These are phyloP conservation scores for Serpula lacrymans DNA, from an alignment of 768 basidiomycete genomes.

Conservation along the genomic window DNA sequence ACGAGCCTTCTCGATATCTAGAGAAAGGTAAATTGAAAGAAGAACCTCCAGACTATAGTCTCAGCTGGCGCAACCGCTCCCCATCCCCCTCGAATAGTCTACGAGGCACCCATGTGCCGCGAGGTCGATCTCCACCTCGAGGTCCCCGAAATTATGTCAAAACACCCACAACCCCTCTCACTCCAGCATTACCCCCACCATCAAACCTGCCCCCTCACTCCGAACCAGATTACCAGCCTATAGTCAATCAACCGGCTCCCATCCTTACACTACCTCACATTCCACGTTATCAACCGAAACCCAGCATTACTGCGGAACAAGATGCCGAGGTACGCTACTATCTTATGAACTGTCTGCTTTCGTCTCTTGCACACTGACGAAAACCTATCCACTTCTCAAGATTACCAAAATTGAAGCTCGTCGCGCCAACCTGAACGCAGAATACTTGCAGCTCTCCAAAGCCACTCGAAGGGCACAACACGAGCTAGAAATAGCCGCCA, in stretches of 20 bases:
- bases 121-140: slow-evolving; percentile 9
- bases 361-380: not conserved
- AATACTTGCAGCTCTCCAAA: slow-evolving; percentile 38
- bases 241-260: slow-evolving; percentile 7
- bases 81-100: too few species aligned
- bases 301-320: slow-evolving; percentile 24
- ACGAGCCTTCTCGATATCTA: too few species aligned
- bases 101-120: too few species aligned
- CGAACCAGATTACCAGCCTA: not conserved
- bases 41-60: too few species aligned
- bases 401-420: slow-evolving; percentile 35
- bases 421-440: slow-evolving; percentile 35
- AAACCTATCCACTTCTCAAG: slow-evolving; percentile 9
- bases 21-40: too few species aligned
- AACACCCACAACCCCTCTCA: slow-evolving; percentile 1
- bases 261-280: slow-evolving; percentile 31
- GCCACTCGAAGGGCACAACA: slow-evolving; percentile 48
- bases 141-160: slow-evolving; percentile 1
- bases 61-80: too few species aligned
- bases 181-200: slow-evolving; percentile 11
- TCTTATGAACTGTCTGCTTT: slow-evolving; percentile 5
- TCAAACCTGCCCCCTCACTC: not conserved
- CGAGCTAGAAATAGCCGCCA: slow-evolving; percentile 55
- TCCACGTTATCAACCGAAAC: slow-evolving; percentile 24
- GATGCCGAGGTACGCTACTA: slow-evolving; percentile 23